Evolutionary conservation across 2,329 filamentous ascomycete genomes (phyloP).

Genomic region (Ophiocordyceps camponoti-rufipedis): DNA sequence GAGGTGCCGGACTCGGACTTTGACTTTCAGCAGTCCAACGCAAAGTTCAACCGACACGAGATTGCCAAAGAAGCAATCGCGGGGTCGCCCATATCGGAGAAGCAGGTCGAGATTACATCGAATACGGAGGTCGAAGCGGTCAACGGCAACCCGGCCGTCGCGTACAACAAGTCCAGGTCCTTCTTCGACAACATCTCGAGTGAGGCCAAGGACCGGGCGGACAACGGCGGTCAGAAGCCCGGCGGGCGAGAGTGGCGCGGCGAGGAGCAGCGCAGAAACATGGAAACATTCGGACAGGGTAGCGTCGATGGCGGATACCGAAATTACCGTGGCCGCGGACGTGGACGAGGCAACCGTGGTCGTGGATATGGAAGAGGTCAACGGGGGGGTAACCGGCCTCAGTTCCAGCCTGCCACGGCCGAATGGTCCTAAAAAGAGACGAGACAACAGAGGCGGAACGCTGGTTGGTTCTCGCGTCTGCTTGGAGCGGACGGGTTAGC

Average conservation of each 20-base stretch:
- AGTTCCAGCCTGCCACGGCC: constrained; percentile 11
- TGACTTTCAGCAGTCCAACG: constrained; percentile 53
- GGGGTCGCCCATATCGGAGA: constrained; percentile 46
- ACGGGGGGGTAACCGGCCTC: constrained; percentile 17
- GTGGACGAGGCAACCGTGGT: constrained; percentile 44
- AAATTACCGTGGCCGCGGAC: constrained; percentile 62
- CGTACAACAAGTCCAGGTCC: constrained; percentile 75
- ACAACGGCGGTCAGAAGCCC: constrained; percentile 47
- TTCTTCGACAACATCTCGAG: constrained; percentile 99
- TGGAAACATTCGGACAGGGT: constrained; percentile 94
- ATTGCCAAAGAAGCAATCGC: constrained; percentile 78
- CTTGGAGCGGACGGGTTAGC: background rate
- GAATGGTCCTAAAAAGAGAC: constrained; percentile 9
- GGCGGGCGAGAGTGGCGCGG: constrained; percentile 76
- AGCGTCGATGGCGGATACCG: constrained; percentile 73
- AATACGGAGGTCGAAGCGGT: constrained; percentile 19
- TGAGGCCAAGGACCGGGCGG: constrained; percentile 75
- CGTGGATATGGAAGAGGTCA: constrained; percentile 22
- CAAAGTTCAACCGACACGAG: constrained; percentile 28
- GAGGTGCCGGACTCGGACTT: constrained; percentile 85
- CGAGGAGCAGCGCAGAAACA: constrained; percentile 87
- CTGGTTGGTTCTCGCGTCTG: background rate
- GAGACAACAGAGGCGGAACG: constrained; percentile 12
- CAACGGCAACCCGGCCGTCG: constrained; percentile 24
- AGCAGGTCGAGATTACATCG: constrained; percentile 18